Percentiles rank a stretch among this genome's conserved stretches.
Evolutionary conservation across 2,329 filamentous ascomycete genomes (phyloP).

Genomic region (Penicillium sp.): DNA sequence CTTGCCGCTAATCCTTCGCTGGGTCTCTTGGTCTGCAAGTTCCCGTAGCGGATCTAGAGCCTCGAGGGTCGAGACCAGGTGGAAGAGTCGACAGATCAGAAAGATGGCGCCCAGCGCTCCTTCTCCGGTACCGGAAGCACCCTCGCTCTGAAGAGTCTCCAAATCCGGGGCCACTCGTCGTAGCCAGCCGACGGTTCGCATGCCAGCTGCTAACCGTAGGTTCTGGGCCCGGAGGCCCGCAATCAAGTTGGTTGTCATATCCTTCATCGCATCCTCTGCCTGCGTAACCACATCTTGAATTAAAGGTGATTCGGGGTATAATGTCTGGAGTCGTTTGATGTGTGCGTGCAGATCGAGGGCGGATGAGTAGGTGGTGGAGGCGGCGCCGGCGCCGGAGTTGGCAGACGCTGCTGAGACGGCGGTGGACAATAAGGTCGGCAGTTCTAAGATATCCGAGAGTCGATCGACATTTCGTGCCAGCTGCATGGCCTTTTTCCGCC

Average conservation of each 20-base stretch:
- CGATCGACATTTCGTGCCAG: constrained; percentile 84
- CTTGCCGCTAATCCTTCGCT: constrained; percentile 39
- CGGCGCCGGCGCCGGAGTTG: constrained; percentile 36
- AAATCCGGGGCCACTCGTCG: constrained; percentile 82
- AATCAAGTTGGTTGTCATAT: constrained; percentile 83
- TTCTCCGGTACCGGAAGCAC: constrained; percentile 47
- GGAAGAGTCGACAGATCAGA: constrained; percentile 78
- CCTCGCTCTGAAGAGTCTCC: constrained; percentile 44
- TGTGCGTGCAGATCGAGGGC: constrained; percentile 92
- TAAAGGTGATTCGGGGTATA: constrained; percentile 77
- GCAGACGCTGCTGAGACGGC: constrained; percentile 54
- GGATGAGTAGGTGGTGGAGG: constrained; percentile 74
- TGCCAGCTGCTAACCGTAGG: constrained; percentile 83
- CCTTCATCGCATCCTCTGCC: constrained; percentile 82
- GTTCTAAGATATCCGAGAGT: constrained; percentile 83
- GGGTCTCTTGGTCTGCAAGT: constrained; percentile 81
- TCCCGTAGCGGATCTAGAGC: constrained; percentile 83
- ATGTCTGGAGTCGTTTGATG: constrained; percentile 76
- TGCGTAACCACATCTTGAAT: constrained; percentile 71
- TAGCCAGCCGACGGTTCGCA: constrained; percentile 89
- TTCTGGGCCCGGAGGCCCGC: constrained; percentile 70
- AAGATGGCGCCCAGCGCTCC: constrained; percentile 79
- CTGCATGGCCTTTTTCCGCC: constrained; percentile 75
- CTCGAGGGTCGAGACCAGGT: constrained; percentile 73
- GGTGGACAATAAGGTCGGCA: constrained; percentile 80